Evolutionary conservation across 2,329 filamentous ascomycete species (phyloP).

Genomic region (Botrytis aclada): DNA sequence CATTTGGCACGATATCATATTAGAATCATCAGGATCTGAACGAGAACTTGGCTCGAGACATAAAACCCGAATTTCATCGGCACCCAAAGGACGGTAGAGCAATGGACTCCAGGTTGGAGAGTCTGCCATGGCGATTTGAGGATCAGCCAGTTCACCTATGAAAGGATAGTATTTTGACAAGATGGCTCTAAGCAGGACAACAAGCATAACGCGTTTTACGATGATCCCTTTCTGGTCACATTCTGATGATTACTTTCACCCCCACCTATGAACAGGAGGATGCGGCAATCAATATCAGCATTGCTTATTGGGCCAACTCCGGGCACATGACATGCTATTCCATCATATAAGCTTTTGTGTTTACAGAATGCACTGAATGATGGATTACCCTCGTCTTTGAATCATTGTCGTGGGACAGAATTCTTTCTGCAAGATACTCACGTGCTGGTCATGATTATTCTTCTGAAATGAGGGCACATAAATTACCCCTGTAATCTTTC

Average conservation of each 20-base stretch:
- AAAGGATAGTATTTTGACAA: accelerated
- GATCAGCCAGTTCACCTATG: accelerated
- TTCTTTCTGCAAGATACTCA: background rate
- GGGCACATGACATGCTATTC: background rate
- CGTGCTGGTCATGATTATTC: background rate
- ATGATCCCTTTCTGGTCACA: background rate
- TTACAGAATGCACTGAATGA: background rate
- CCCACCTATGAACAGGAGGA: background rate
- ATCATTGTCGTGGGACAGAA: background rate
- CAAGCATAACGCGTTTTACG: background rate
- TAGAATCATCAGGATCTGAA: background rate
- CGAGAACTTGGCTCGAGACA: conserved; percentile 13
- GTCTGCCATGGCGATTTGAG: background rate
- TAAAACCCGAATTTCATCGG: conserved; percentile 4
- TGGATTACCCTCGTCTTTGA: background rate
- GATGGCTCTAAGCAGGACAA: background rate
- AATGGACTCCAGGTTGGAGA: background rate
- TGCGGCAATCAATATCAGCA: background rate
- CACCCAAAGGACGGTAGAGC: background rate
- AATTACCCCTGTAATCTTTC: background rate
- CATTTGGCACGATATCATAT: conserved; percentile 13
- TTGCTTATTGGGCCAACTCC: background rate
- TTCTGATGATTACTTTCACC: background rate
- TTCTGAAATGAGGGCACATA: background rate
- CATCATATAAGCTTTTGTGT: background rate